Evolutionary conservation across 2,329 filamentous ascomycete species (phyloP).

Genomic region (Phaeoacremonium minimum): DNA sequence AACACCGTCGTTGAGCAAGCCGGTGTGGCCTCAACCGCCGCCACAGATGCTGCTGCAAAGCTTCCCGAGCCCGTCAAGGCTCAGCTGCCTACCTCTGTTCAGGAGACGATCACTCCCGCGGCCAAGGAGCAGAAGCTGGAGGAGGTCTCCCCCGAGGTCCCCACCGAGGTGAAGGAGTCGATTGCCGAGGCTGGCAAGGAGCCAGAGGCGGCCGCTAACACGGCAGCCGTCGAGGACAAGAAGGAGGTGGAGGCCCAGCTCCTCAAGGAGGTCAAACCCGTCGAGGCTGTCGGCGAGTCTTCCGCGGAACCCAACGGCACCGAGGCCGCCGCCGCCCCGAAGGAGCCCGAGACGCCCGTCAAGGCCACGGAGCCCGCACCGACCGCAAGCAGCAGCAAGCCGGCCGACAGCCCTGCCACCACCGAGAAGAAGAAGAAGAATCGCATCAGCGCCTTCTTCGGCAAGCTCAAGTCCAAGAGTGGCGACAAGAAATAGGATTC

Average conservation of each 20-base stretch:
- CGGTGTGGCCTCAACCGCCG: no score
- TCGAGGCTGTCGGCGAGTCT: slow-evolving; percentile 24
- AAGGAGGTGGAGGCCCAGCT: slow-evolving; percentile 70
- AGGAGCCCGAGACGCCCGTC: slow-evolving; percentile 11
- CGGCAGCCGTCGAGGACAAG: slow-evolving; percentile 70
- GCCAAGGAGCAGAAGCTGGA: slow-evolving; percentile 36
- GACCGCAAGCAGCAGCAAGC: slow-evolving; percentile 20
- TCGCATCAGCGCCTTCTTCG: slow-evolving; percentile 59
- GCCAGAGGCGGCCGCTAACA: slow-evolving; percentile 69
- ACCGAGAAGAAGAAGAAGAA: slow-evolving; percentile 64
- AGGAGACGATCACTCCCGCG: slow-evolving; percentile 39
- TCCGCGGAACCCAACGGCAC: slow-evolving; percentile 16
- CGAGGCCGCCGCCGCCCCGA: slow-evolving; percentile 10
- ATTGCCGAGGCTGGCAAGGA: slow-evolving; percentile 52
- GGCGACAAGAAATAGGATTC: no score
- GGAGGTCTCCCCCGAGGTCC: slow-evolving; percentile 46
- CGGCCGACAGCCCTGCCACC: slow-evolving; percentile 25
- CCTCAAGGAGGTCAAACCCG: slow-evolving; percentile 54
- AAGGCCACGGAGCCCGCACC: slow-evolving; percentile 11
- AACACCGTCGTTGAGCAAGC: slow-evolving; percentile 29
- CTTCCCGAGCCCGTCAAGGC: slow-evolving; percentile 52
- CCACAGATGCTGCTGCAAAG: slow-evolving; percentile 35
- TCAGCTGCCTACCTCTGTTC: slow-evolving; percentile 42
- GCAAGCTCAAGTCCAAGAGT: slow-evolving; percentile 50
- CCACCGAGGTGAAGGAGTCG: slow-evolving; percentile 52